Base-by-base conservation (phyloP, 1,139 yeast genomes). In the Cylindricascospora bacillispora region DNA sequence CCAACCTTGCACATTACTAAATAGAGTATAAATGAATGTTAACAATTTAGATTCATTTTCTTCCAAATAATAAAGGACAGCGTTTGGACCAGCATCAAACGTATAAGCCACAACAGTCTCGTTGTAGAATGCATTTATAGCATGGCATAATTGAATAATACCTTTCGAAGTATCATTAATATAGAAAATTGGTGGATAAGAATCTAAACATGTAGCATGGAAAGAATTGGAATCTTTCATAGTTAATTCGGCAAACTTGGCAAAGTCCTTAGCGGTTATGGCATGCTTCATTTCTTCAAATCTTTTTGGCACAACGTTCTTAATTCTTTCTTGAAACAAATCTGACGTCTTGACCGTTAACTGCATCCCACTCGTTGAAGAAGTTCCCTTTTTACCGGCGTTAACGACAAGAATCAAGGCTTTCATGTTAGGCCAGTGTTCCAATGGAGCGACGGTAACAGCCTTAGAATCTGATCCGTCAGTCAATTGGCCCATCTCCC, bases 61-160 rank as follows among this genome's bases (percentile, higher is more conserved):
- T 43, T 68, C 67, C 51, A 78, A 73, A 54, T 86, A 89, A 62
- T 89, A 89, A 38, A 89, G 70, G 29, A 89, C 99, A 10, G 95
- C 94, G 59, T 89, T 89, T 54, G 99, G 98, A 49, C 99, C 99
- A 23, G 99, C 99, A 56, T 89, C 99, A 51, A 80, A 89, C 3
- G 99, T 92, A 58, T 89, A 89, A 22, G 97, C 97, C 15, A 94
- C 95, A 32, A 85, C 65, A 12, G 67, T 67, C 45, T 67, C 63
- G 30, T 80, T 80, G 40, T 68, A 75, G 32, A 54, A 52, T 40
- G 66, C 75, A 52, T 89, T 89, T 54, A 89, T 72, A 35, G 66
- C 63, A 56, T 89, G 93, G 22, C 86, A 70, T 35, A 85, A 64
- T 46, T 80, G 81, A 44, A 92, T 81, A 50, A 86, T 73, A 38